A percentile compares a stretch with the other conserved stretches of the same genome.
Evolutionary conservation across 768 basidiomycete genomes (phyloP).

Genomic region (Russula virescens): DNA sequence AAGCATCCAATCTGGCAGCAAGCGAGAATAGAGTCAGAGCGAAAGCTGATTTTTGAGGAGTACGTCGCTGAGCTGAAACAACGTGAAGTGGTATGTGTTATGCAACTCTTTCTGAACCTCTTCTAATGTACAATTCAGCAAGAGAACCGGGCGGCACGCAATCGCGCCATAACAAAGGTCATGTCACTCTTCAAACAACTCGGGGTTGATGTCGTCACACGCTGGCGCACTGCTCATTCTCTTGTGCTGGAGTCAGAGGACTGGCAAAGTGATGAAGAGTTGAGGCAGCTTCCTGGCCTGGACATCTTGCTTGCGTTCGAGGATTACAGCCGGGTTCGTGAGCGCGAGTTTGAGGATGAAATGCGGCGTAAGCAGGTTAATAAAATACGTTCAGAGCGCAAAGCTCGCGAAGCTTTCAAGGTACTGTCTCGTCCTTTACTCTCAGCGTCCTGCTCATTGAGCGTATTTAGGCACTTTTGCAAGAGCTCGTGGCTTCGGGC

Average conservation of each 20-base stretch:
- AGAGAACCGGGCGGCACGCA: constrained; percentile 70
- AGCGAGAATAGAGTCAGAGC: constrained; percentile 77
- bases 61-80: constrained; percentile 81
- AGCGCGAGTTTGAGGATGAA: constrained; percentile 88
- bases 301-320: constrained; percentile 94
- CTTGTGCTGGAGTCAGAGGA: constrained; percentile 71
- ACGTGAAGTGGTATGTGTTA: constrained; percentile 72
- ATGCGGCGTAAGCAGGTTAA: constrained; percentile 75
- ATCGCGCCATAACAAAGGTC: constrained; percentile 78
- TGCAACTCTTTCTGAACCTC: background rate
- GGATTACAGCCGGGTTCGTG: constrained; percentile 84
- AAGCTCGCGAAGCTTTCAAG: constrained; percentile 88
- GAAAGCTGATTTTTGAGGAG: constrained; percentile 86
- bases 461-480: constrained; percentile 55
- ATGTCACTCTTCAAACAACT: constrained; percentile 81
- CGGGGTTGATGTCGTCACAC: constrained; percentile 87
- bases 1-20: constrained; percentile 91
- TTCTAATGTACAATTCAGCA: constrained; percentile 41
- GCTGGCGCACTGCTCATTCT: constrained; percentile 82
- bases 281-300: constrained; percentile 79
- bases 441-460: background rate
- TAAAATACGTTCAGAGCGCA: constrained; percentile 78
- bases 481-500: constrained; percentile 57
- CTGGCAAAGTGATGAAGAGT: constrained; percentile 70
- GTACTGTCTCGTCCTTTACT: constrained; percentile 35